phyloP scores from a whole-genome alignment of 2,329 filamentous ascomycete species.

The Scedosporium boydii region DNA sequence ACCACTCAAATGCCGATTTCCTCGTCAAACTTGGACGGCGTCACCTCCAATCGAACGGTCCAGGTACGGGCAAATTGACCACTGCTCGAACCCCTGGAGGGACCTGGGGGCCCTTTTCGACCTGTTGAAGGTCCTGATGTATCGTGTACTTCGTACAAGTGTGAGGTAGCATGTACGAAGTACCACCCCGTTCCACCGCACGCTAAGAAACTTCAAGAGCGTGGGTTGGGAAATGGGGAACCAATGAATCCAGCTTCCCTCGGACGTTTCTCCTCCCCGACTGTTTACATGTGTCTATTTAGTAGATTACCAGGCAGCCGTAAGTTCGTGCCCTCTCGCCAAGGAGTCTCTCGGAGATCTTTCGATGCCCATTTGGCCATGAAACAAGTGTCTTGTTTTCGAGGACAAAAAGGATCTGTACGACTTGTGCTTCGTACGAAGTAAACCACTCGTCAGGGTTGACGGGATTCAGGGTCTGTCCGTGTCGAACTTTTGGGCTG shows the following conservation, averaged over 20 bases:
- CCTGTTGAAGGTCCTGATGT: not conserved
- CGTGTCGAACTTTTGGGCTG: not conserved
- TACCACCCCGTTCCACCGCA: not conserved
- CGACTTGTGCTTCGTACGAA: not conserved
- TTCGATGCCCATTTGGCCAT: no score
- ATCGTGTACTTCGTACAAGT: not conserved
- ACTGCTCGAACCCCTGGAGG: not conserved
- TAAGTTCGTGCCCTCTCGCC: not conserved
- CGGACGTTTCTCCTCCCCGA: not conserved
- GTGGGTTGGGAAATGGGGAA: not conserved
- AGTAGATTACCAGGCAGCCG: not conserved
- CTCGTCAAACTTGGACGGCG: not conserved
- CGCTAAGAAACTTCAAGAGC: not conserved
- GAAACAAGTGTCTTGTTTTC: not conserved
- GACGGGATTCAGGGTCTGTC: not conserved
- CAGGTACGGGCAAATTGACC: not conserved
- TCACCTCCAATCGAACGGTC: not conserved
- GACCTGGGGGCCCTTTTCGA: not conserved
- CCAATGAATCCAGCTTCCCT: not conserved
- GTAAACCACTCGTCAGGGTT: not conserved
- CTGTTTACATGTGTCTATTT: not conserved
- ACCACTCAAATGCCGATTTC: slow-evolving; percentile 1
- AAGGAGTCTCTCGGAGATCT: not conserved
- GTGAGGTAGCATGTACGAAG: no score
- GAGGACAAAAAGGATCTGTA: not conserved